Base-by-base conservation (phyloP, 768 basidiomycete genomes). In the Kwoniella sp. region DNA sequence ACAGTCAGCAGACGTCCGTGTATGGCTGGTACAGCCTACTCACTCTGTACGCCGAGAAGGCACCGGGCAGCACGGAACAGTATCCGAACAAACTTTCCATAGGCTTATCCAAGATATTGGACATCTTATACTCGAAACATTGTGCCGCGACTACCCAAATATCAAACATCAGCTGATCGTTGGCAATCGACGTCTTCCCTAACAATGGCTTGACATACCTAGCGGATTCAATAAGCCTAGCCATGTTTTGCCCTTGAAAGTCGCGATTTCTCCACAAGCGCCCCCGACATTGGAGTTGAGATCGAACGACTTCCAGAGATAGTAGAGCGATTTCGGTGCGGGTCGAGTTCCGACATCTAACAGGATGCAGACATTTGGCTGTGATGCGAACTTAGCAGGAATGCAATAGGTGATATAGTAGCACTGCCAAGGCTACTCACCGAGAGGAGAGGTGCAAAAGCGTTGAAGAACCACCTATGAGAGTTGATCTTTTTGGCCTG, bases 401-500 rank as follows among this genome's bases (percentile, higher is more conserved):
- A n/a, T 64, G 9, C 12, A 27, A 19, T n/a, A n/a, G n/a, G n/a
- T n/a, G n/a, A n/a, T n/a, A n/a, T n/a, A n/a, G n/a, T n/a, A n/a
- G n/a, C n/a, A n/a, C n/a, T n/a, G n/a, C n/a, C n/a, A n/a, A n/a
- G n/a, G n/a, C n/a, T n/a, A 70, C 84, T n/a, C 46, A 89, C 90
- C 81, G 90, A 89, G 27, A 97, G 80, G 77, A 94, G 82, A 0
- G 88, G 84, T 0, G 86, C 90, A 77, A 97, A 90, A 0, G 92
- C 94, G 76, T 96, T 97, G 81, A 98, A 96, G 80, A 94, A 95
- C 94, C 94, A 97, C 52, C 94, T 84, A 73, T 96, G 93, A 51
- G 89, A 91, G 78, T 96, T 97, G 76, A 97, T 94, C 82, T 97
- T 96, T 83, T 94, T 93, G 77, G 91, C 89, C 77, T 71, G n/a